Evolutionary conservation across 352 stramenopile species (phyloP).

Genomic region (Hyaloperonospora arabidopsidis): DNA sequence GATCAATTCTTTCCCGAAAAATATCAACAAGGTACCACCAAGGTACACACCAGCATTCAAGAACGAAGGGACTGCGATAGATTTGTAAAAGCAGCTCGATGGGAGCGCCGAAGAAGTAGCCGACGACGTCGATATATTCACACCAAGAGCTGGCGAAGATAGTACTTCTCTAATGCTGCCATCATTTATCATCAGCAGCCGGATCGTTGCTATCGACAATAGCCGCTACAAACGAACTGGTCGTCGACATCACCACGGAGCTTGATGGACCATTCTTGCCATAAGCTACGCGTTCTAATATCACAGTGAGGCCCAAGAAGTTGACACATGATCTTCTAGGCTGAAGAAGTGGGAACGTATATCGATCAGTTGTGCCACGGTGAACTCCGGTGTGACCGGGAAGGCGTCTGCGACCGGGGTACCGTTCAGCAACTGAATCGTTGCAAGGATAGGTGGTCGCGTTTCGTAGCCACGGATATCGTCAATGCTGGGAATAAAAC

Average conservation of each 20-base stretch:
- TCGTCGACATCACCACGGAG: conserved; percentile 9
- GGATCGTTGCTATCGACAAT: conserved; percentile 27
- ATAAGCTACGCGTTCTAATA: conserved; percentile 37
- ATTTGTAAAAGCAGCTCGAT: conserved; percentile 67
- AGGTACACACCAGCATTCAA: conserved; percentile 79
- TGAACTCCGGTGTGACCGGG: conserved; percentile 89
- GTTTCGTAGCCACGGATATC: conserved; percentile 91
- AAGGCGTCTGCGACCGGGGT: conserved; percentile 87
- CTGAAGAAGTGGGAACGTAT: conserved; percentile 89
- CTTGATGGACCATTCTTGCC: conserved; percentile 23
- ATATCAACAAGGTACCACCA: too few species aligned
- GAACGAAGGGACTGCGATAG: conserved; percentile 70
- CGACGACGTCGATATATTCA: conserved; percentile 24
- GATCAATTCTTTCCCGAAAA: conserved; percentile 87
- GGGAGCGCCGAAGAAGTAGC: conserved; percentile 27
- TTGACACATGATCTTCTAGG: conserved; percentile 79
- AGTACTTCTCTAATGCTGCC: conserved; percentile 10
- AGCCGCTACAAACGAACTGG: conserved; percentile 30
- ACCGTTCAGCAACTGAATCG: conserved; percentile 90
- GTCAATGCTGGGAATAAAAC: conserved; percentile 90
- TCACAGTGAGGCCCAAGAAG: conserved; percentile 54
- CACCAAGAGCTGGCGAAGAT: conserved; percentile 14
- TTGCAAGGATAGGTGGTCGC: conserved; percentile 88
- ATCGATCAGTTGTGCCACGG: conserved; percentile 84
- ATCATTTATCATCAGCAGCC: conserved; percentile 17